Evolutionary conservation across 495 filamentous ascomycete genomes (phyloP), one percentile per base, ranked within the genome.

Genomic region (Penicillium pancosmium): DNA sequence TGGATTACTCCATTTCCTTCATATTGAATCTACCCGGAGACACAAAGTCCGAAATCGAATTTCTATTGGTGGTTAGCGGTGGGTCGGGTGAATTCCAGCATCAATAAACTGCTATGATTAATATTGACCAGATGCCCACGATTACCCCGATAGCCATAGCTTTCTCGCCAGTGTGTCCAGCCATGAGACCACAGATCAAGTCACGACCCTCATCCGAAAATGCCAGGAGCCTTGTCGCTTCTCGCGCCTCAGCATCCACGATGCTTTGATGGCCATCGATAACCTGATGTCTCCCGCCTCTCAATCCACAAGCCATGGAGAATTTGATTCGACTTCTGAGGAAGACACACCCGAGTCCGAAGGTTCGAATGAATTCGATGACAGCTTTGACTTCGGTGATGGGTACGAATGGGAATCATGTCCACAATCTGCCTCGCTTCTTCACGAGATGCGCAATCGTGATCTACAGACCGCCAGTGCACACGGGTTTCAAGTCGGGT

Each of bases 401-500:
- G 68, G 70, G 49, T 73, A 64, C 19, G 69, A 64, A 5, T 63
- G 78, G 35, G 57, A 63, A n/a, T 74, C 72, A 52, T 65, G 75
- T 35, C 64, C 70, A n/a, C 73, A 47, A 52, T 48, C 55, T 67
- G 10, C 36, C 8, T 38, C 55, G 60, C 60, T 46, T 16, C 10
- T 68, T 13, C 34, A 49, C 6, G 54, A 57, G 41, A 67, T 80
- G 33, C 75, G 95, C 16, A 81, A 81, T 33, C 65, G 65, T 7
- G 93, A 97, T 70, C 78, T 97, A 5, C 76, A 73, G 43, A 64
- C 64, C 5, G 86, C 78, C 6, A 87, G 85, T 62, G 53, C 76
- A 2, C 85, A 88, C 13, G 92, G 91, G 0, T 93, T 92, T 73
- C 90, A 84, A 54, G 78, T 92, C n/a, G 91, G 90, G 4, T 76